Base-by-base conservation (phyloP, 176 grass and related monocot genomes). In the Hsuehochloa calcarea region DNA sequence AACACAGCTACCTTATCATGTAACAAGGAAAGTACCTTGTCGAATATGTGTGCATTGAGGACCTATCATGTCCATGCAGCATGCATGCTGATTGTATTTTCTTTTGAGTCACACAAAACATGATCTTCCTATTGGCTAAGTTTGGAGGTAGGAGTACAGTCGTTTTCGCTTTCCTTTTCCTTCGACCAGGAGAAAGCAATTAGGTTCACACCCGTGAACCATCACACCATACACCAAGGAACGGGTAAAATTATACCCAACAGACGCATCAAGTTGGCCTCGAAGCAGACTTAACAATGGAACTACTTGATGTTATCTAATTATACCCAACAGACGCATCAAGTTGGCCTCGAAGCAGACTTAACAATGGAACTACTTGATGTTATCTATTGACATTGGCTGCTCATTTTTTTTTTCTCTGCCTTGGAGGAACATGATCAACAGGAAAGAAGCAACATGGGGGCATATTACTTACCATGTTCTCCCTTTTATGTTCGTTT, bases 271-370 rank as follows among this genome's bases (percentile, higher is more conserved):
- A 51, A 27, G 68, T 62, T 65, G 22, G 52, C 66, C 56, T 50
- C 16, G 22, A 80, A 61, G 54, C 44, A 41, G 76, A 52, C 67
- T 45, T 15, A 68, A 56, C 49, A 87, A 75, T 29, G 12, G n/a
- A 19, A 9, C 10, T 46, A 3, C 38, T 17, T 66, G 70, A 3
- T 20, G 23, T 56, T 66, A 45, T 45, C 46, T 81, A 62, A n/a
- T n/a, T n/a, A n/a, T n/a, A n/a, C n/a, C 6, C 44, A 26, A 46
- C 11, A 13, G 23, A 72, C 9, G 9, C 13, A 72, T 49, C 9
- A 51, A 27, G 68, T 62, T 65, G 22, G 52, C 66, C 56, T 50
- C 16, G 22, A 80, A 61, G 54, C 44, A 41, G 76, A 52, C 67
- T 45, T 15, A 68, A 56, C 49, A 87, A 75, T 29, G 12, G n/a